phyloP scores from a whole-genome alignment of 192 early-diverging fungal species.

The Chytriomyces confervae region DNA sequence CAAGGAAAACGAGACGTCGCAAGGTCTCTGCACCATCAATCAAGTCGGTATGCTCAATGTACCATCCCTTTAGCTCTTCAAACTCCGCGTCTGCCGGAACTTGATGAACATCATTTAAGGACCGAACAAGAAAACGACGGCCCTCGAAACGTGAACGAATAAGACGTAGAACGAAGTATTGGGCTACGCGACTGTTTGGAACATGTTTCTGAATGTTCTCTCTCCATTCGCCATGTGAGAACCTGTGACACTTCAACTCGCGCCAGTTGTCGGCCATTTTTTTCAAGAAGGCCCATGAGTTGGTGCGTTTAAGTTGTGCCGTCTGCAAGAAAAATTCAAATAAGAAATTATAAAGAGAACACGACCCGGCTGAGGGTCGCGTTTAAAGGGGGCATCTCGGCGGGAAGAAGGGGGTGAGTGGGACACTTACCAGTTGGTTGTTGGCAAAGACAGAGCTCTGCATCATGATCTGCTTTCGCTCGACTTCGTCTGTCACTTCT shows the following conservation, averaged over 20 bases:
- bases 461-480: too few relatives aligned
- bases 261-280: neutral
- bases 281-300: too few relatives aligned
- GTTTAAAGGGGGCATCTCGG: too few relatives aligned
- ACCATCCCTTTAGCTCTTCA: neutral
- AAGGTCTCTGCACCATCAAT: neutral
- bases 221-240: neutral
- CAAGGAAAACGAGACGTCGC: neutral
- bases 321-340: too few relatives aligned
- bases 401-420: too few relatives aligned
- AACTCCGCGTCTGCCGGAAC: neutral
- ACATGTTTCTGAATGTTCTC: neutral
- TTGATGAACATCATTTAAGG: neutral
- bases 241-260: neutral
- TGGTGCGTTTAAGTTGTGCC: too few relatives aligned
- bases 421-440: too few relatives aligned
- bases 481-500: neutral
- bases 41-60: neutral
- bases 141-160: neutral
- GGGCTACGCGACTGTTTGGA: neutral
- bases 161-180: too few relatives aligned
- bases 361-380: too few relatives aligned
- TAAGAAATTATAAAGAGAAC: neutral
- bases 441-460: too few relatives aligned
- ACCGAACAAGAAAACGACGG: neutral